phyloP scores from a whole-genome alignment of 345 rosid species.

The Turritis glabra region DNA sequence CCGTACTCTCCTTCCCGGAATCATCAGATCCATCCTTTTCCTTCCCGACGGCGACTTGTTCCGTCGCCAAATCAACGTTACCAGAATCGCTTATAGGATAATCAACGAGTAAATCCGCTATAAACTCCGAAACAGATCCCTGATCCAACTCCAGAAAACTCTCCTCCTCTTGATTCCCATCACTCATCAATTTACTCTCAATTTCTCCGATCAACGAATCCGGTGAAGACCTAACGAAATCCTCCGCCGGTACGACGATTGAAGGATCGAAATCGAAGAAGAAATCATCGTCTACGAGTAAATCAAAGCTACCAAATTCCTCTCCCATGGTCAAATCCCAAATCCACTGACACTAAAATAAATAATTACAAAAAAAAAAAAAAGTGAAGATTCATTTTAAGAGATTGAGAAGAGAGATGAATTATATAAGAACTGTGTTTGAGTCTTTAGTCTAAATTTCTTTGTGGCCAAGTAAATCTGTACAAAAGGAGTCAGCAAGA shows the following conservation, averaged over 20 bases:
- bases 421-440: not conserved
- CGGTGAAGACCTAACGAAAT: constrained; percentile 31
- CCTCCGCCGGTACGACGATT: not conserved
- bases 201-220: constrained; percentile 50
- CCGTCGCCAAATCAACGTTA: constrained; percentile 25
- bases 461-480: constrained; percentile 29
- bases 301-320: constrained; percentile 39
- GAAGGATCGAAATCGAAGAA: constrained; percentile 28
- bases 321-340: constrained; percentile 25
- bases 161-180: constrained; percentile 28
- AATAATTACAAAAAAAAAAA: not conserved
- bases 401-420: not conserved
- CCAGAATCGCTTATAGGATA: constrained; percentile 31
- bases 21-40: constrained; percentile 32
- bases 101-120: constrained; percentile 50
- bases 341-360: not conserved
- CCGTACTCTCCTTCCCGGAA: not conserved
- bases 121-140: constrained; percentile 37
- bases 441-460: not conserved
- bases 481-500: not conserved
- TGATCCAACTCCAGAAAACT: constrained; percentile 14
- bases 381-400: not conserved
- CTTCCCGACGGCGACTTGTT: constrained; percentile 33
- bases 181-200: constrained; percentile 54
- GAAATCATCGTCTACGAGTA: constrained; percentile 23